Conservation (phyloP, 768 basidiomycete genomes). For the Mrakia gelida region DNA sequence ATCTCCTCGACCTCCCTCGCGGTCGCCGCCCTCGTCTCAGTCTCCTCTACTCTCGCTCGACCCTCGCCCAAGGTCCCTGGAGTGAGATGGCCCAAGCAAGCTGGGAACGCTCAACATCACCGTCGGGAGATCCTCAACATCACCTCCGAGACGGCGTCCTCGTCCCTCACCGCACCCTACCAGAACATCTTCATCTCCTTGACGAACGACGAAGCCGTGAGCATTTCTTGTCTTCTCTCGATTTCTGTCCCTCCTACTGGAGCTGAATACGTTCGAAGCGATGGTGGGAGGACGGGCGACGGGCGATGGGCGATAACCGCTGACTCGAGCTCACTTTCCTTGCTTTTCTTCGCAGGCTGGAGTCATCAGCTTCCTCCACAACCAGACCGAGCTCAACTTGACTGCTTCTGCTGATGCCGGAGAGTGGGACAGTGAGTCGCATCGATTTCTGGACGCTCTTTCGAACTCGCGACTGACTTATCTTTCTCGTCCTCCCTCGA, state of each 20-base stretch:
- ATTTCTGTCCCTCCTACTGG: too few relatives aligned
- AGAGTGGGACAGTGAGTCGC: conserved; percentile 26
- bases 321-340: background rate
- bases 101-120: background rate
- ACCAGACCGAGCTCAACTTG: conserved; percentile 35
- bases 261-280: background rate
- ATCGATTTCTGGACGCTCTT: background rate
- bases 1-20: background rate
- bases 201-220: conserved; percentile 36
- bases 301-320: background rate
- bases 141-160: background rate
- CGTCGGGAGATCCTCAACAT: background rate
- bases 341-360: conserved; percentile 3
- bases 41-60: background rate
- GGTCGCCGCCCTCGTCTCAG: background rate
- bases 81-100: background rate
- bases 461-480: too few relatives aligned
- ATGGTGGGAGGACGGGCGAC: background rate
- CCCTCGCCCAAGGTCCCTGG: background rate
- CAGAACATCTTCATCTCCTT: conserved; percentile 34
- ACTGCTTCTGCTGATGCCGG: conserved; percentile 31
- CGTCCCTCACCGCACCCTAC: background rate
- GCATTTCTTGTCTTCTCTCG: background rate
- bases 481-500: background rate
- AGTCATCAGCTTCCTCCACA: conserved; percentile 34